Evolutionary conservation across 306 rosid genomes (phyloP), one percentile per base, ranked within the genome.

Genomic region (Cicer yamashitae): DNA sequence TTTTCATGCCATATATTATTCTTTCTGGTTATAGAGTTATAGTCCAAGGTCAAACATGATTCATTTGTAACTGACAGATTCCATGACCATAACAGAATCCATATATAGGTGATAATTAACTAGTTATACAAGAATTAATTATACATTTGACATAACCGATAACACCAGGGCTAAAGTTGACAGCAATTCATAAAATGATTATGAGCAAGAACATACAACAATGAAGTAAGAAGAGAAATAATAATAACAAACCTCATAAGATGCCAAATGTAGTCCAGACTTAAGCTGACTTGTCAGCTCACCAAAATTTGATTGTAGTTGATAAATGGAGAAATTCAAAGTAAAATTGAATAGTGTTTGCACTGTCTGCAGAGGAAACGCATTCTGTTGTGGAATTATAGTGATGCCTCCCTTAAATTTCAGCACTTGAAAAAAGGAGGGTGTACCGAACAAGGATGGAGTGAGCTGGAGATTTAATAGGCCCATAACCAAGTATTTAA

Each of bases 331-430:
- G 85, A 84, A 87, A 85, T 88, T 93, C 85, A 93, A 79, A 9
- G 89, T 87, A 80, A 93, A 93, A 82, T 84, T 90, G 86, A 90
- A 93, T 61, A n/a, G 68, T 48, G 86, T 65, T 82, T 88, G 91
- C 84, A 66, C 84, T 77, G 67, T 81, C 84, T 93, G 98, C 79
- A 93, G 83, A 80, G 84, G 98, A 84, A 93, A 93, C 8, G 84
- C 98, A 41, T 56, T 86, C 85, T 93, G 94, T 13, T 64, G 78
- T 37, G 91, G 96, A 80, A 84, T 81, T 76, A 93, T 81, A 7
- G 92, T 93, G 78, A 93, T 89, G 82, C 96, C 98, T 71, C 93
- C 96, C 7, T 85, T 88, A 69, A 89, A 89, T 90, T 87, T 90
- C 70, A 90, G 88, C 84, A 93, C 98, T 87, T 89, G 91, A 72